These are phyloP conservation scores for Trametes sp. DNA, from an alignment of 1,284 basidiomycete genomes.

Conservation along the genomic window DNA sequence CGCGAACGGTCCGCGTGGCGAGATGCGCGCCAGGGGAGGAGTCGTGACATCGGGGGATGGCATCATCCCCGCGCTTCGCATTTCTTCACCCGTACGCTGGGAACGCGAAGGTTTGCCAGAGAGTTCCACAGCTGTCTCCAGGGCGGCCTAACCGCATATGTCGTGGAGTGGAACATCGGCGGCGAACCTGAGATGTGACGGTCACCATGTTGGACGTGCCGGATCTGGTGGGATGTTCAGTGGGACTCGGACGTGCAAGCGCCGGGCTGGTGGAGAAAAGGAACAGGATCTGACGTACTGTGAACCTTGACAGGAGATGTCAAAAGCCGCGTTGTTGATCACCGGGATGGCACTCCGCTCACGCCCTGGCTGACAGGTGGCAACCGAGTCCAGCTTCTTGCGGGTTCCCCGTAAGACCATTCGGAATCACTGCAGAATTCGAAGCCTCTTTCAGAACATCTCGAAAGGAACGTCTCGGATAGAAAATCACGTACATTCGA, in stretches of 20 bases:
- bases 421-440: neutral
- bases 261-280: neutral
- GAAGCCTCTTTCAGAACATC: neutral
- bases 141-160: neutral
- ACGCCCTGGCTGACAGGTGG: neutral
- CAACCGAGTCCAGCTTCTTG: neutral
- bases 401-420: too few relatives aligned
- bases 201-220: neutral
- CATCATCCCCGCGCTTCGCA: neutral
- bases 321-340: constrained; percentile 18
- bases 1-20: neutral
- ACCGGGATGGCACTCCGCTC: constrained; percentile 8
- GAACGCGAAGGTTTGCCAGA: constrained; percentile 14
- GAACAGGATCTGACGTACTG: constrained; percentile 7
- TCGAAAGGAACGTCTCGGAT: neutral
- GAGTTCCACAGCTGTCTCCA: neutral
- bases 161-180: neutral
- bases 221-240: neutral
- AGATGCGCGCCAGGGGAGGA: neutral
- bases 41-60: constrained; percentile 14
- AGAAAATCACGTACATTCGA: neutral
- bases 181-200: constrained; percentile 4
- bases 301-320: constrained; percentile 25
- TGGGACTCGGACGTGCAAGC: neutral
- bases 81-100: neutral